Evolutionary conservation across 2,329 filamentous ascomycete genomes (phyloP).

Genomic region (Aspergillus arachidicola): DNA sequence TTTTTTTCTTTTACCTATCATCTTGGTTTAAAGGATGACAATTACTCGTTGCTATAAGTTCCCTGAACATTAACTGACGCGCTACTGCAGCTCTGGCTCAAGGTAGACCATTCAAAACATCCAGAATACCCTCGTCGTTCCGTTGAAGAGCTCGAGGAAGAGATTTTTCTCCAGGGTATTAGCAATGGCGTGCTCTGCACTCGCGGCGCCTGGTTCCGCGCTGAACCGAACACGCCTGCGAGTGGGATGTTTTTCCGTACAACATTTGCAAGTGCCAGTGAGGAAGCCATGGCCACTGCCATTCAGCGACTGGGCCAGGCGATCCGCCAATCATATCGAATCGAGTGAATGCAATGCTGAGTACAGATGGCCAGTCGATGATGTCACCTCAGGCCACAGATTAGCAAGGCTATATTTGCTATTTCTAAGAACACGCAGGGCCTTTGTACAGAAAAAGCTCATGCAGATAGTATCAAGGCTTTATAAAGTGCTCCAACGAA

Average conservation of each 20-base stretch:
- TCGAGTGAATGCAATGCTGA: background rate
- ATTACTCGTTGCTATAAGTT: background rate
- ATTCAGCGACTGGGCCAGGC: background rate
- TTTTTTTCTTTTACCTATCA: background rate
- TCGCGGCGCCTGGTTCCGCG: background rate
- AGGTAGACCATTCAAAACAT: background rate
- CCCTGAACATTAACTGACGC: background rate
- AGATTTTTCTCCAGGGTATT: background rate
- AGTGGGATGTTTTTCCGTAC: background rate
- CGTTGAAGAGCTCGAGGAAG: background rate
- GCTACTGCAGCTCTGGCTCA: background rate
- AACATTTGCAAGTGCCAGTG: background rate
- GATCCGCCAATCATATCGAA: background rate
- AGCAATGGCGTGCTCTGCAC: background rate
- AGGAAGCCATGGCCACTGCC: background rate
- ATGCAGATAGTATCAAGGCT: too few species aligned
- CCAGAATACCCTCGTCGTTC: background rate
- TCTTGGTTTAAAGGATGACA: background rate
- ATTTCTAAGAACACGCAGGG: background rate
- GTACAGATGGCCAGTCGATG: too few species aligned
- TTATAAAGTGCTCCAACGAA: too few species aligned
- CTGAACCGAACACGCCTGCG: background rate
- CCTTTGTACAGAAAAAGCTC: too few species aligned
- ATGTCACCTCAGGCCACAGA: background rate
- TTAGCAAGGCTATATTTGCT: background rate